These are phyloP conservation scores for Calonectria pseudoturangicola DNA, from an alignment of 2,329 filamentous ascomycete species.

Conservation along the genomic window DNA sequence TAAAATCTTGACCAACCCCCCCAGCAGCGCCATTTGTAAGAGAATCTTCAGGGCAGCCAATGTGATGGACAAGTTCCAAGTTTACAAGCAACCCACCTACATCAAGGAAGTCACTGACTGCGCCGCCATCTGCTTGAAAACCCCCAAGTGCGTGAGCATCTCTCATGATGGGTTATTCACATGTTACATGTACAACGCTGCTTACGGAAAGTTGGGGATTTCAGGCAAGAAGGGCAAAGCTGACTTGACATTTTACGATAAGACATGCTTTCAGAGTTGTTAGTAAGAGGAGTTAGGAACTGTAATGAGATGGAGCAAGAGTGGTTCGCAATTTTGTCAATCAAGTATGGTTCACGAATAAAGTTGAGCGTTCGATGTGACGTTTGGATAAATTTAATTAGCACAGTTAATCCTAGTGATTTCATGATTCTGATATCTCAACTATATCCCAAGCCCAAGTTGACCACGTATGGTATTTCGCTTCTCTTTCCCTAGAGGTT, in stretches of 20 bases:
- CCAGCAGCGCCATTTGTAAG: background rate
- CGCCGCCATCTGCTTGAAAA: constrained; percentile 9
- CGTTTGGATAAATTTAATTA: too few species aligned
- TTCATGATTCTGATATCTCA: too few species aligned
- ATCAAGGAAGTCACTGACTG: background rate
- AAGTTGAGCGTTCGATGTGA: too few species aligned
- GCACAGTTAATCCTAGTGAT: too few species aligned
- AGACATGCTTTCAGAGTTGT: background rate
- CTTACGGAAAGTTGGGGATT: background rate
- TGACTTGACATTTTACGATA: background rate
- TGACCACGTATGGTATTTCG: too few species aligned
- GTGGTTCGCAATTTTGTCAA: too few species aligned
- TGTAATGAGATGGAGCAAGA: too few species aligned
- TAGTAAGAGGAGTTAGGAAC: background rate
- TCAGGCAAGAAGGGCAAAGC: background rate
- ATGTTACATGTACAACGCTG: background rate
- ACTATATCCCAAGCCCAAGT: too few species aligned
- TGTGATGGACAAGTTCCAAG: background rate
- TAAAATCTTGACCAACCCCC: background rate
- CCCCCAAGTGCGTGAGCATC: background rate
- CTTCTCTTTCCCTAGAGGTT: too few species aligned
- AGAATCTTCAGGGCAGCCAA: background rate
- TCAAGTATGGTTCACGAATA: too few species aligned
- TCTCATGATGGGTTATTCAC: background rate
- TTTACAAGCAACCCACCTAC: background rate